Evolutionary conservation across 768 basidiomycete species (phyloP), one percentile per base, ranked within the genome.

Genomic region (Kwoniella botswanensis): DNA sequence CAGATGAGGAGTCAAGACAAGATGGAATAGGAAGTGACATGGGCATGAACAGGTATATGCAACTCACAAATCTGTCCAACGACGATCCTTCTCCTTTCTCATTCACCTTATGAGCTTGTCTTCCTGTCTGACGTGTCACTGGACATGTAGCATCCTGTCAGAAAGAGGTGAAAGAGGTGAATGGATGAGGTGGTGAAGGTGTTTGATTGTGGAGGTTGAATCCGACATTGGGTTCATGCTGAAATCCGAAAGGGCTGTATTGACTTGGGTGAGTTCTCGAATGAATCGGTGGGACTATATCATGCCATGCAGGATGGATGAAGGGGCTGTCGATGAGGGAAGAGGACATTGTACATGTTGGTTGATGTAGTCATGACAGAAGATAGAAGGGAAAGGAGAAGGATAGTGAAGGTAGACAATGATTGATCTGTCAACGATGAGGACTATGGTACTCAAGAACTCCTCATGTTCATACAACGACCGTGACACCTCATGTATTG

Each of bases 261-360:
- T 61, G 59, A 44, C n/a, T 61, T 1, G 59, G 59, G 7, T 61
- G 59, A n/a, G 59, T 61, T 15, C 13, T 21, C 13, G 59, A 61
- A n/a, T 43, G 22, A 1, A 44, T 61, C 5, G 42, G 59, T 21
- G 59, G 59, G 17, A 61, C 59, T 17, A 61, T 61, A 21, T 61
- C 42, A 43, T 61, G 42, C 59, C 59, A 61, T 61, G 43, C 13
- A 21, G 35, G 59, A 24, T 61, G 59, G 21, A 61, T 43, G 59
- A 18, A 61, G 9, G 59, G 42, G 17, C 42, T 35, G 21, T 55
- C 18, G 13, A 9, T 50, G 46, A 50, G 13, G 46, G 59, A 17
- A 61, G 35, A 61, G 12, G 42, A 17, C 59, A 61, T 61, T 6
- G 57, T 18, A 29, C 57, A 58, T 58, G 13, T 21, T 35, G 12